These are phyloP conservation scores for Pichia terricola DNA, from an alignment of 1,139 yeast genomes.

Conservation along the genomic window DNA sequence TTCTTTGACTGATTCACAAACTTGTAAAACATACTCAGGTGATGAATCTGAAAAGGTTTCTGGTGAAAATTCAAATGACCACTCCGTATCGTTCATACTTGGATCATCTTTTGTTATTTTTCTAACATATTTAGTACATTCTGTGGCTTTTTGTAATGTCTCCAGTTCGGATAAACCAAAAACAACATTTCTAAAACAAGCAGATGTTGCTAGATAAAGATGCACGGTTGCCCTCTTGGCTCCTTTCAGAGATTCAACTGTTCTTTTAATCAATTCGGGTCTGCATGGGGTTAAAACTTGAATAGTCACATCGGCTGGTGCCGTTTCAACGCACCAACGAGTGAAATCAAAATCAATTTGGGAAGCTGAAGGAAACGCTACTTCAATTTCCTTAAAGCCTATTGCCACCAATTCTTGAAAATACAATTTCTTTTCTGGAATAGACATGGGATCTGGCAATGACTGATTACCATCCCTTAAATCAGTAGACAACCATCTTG, in stretches of 20 bases:
- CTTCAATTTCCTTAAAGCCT: slow-evolving; percentile 96
- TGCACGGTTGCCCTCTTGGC: slow-evolving; percentile 89
- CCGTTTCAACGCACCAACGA: slow-evolving; percentile 80
- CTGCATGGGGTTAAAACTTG: slow-evolving; percentile 91
- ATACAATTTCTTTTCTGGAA: slow-evolving; percentile 82
- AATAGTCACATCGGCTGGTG: slow-evolving; percentile 85
- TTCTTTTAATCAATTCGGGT: slow-evolving; percentile 80
- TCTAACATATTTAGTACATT: slow-evolving; percentile 72
- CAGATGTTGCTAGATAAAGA: slow-evolving; percentile 87
- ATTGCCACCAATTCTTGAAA: slow-evolving; percentile 77
- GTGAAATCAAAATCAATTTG: slow-evolving; percentile 96
- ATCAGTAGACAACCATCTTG: slow-evolving; percentile 96
- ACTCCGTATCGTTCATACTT: slow-evolving; percentile 55
- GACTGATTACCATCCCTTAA: slow-evolving; percentile 97
- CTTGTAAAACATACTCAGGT: slow-evolving; percentile 69
- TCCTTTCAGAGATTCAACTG: slow-evolving; percentile 81
- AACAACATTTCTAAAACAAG: slow-evolving; percentile 82
- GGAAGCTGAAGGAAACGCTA: slow-evolving; percentile 91
- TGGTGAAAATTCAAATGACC: slow-evolving; percentile 93
- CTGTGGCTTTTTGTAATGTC: slow-evolving; percentile 71
- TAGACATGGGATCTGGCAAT: slow-evolving; percentile 93
- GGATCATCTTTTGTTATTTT: slow-evolving; percentile 87
- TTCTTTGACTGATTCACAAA: slow-evolving; percentile 89
- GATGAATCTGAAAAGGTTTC: slow-evolving; percentile 92
- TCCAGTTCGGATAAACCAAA: slow-evolving; percentile 80